Base-by-base conservation (phyloP, 2,329 filamentous ascomycete genomes). In the Hymenoscyphus occultus region DNA sequence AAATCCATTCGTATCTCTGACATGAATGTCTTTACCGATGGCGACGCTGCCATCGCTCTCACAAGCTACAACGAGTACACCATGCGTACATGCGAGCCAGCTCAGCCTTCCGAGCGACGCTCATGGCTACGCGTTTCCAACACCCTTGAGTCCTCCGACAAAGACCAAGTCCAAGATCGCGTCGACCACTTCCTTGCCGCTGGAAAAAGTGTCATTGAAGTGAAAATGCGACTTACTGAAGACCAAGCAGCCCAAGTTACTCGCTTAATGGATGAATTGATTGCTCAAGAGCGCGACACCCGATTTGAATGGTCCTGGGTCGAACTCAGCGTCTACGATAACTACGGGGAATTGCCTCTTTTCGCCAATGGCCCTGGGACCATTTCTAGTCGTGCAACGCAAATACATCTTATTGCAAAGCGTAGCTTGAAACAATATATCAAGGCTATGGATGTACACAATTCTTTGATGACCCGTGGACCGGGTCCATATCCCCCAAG, bases 261-360 rank as follows among this genome's bases (percentile, higher is more conserved):
- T 0, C 64, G 63, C 10, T 13, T 74, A 1, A 67, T 74, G 63
- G 70, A 72, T 35, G 68, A 71, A 7, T 19, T 74, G 0, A 63
- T 62, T 35, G 1, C 12, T 0, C 14, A 12, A 1, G 71, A 74
- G 14, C 39, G 62, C 35, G 71, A 74, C 39, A 12, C 3, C 10
- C 62, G 68, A 2, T 73, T 74, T 39, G 69, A 72, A 58, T 74
- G 71, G 71, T 66, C 59, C 16, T 70, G 67, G 66, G 70, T 62
- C 0, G 70, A 69, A 31, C 54, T 73, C 2, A 69, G 64, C 22
- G 60, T 72, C 10, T 67, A 65, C 31, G 59, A 66, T n/a, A 42
- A 63, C 4, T 19, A 14, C 1, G 68, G 66, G 0, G 62, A 68
- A n/a, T 48, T 69, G 4, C 48, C 16, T 13, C 61, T 54, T 42